Evolutionary conservation across 2,329 filamentous ascomycete genomes (phyloP), one percentile per base, ranked within the genome.

Genomic region (Alternaria alternata): DNA sequence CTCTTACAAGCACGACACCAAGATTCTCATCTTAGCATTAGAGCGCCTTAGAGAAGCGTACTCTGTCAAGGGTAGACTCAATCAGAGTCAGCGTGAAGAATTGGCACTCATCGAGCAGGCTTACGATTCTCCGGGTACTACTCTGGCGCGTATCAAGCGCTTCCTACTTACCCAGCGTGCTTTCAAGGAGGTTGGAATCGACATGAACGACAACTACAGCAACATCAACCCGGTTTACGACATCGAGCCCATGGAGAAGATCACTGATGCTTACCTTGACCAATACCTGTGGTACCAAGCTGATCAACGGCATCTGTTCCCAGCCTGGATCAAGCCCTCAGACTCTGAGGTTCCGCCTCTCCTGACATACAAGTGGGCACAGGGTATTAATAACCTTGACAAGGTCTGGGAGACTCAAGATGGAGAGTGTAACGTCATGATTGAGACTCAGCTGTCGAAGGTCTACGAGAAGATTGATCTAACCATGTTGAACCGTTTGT

Each of bases 191-290:
- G 95, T 99, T 44, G 95, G 94, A 56, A 99, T 99, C 68, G 95
- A 99, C 76, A 99, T 99, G 95, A 99, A 99, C 78, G 95, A 99
- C 82, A 99, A 99, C 75, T 99, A 99, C 82, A 98, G 89, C 84
- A 94, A 93, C 18, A 99, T 99, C 83, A 99, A 99, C 75, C 96
- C 95, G 0, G 95, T 99, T 1, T 99, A 99, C 76, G 95, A 99
- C 69, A 95, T 99, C 61, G 96, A 99, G 80, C 95, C 95, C 0
- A 97, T 99, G 61, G 95, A 99, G 83, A 99, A 99, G 83, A 99
- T 99, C 70, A 99, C 94, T 39, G 95, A 99, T 80, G 96, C 95
- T 3, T 99, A 99, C 72, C 87, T 99, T 49, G 95, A 99, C 73
- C 96, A 99, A 75, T 99, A 99, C 73, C 85, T 99, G 9, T 99